A percentile compares a stretch with the other conserved stretches of the same genome.
Conservation (phyloP, 352 stramenopile species). For the Aphanomyces euteiches region DNA sequence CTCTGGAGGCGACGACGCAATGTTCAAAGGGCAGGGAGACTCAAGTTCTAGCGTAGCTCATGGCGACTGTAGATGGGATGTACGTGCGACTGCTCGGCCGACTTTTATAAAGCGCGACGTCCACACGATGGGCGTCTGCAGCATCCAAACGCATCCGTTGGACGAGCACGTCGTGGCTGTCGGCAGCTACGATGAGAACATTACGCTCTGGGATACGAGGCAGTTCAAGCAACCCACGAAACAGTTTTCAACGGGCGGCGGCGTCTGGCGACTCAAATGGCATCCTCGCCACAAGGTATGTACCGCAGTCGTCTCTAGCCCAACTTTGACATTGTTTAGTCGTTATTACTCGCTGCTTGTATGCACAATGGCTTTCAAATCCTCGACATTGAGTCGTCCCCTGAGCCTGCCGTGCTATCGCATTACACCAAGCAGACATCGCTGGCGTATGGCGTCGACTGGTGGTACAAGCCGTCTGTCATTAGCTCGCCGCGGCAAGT, state of each 20-base stretch:
- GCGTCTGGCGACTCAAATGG: slow-evolving; percentile 84
- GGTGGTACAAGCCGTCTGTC: slow-evolving; percentile 51
- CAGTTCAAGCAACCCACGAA: slow-evolving; percentile 40
- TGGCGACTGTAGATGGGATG: slow-evolving; percentile 45
- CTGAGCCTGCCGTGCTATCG: slow-evolving; percentile 32
- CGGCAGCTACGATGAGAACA: slow-evolving; percentile 79
- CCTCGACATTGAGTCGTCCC: slow-evolving; percentile 33
- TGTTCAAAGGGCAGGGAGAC: slow-evolving; percentile 46
- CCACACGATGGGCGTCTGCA: slow-evolving; percentile 81
- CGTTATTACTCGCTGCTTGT: slow-evolving; percentile 68
- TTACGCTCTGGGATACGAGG: slow-evolving; percentile 74
- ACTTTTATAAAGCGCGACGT: slow-evolving; percentile 38
- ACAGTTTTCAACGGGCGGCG: slow-evolving; percentile 51
- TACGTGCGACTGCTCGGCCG: slow-evolving; percentile 54
- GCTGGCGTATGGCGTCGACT: slow-evolving; percentile 83
- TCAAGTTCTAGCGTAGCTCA: neutral
- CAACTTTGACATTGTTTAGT: slow-evolving; percentile 35
- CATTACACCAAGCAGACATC: slow-evolving; percentile 64
- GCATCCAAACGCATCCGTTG: slow-evolving; percentile 77
- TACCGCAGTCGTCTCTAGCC: neutral
- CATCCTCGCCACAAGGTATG: slow-evolving; percentile 57
- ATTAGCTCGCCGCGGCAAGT: slow-evolving; percentile 43
- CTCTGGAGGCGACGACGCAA: slow-evolving; percentile 73
- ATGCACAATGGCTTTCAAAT: slow-evolving; percentile 88
- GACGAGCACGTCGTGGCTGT: slow-evolving; percentile 60